Base-by-base conservation (phyloP, 2,329 filamentous ascomycete genomes). In the Penicillium sp. region DNA sequence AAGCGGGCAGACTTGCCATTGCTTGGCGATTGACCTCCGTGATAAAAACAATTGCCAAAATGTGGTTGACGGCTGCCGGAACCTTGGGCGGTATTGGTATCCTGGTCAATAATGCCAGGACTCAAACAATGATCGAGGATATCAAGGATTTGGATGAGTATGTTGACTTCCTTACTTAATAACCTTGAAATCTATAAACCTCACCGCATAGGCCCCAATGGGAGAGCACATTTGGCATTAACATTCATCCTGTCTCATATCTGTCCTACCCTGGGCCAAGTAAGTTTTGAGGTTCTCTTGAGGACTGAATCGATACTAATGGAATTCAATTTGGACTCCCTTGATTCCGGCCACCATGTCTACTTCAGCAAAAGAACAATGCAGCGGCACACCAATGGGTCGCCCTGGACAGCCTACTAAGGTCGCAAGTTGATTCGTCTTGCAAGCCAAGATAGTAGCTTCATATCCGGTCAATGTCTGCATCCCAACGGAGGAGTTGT, bases 181-280 rank as follows among this genome's bases (percentile, higher is more conserved):
- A 24, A 27, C n/a, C 2, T 9, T n/a, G 16, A 41, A 31, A 11
- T 2, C 11, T 31, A 8, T 3, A 2, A 51, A 51, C 19, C 11
- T 31, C 10, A 51, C 10, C 16, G 3, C n/a, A 35, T 57, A 87
- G 85, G 68, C 88, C 91, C 5, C 90, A 95, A 77, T 95, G 90
- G 90, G 66, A 87, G 50, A 80, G 86, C 57, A 93, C 90, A 0
- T 93, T 96, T 77, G 82, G 90, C 74, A 90, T 86, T 46, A 96
- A 95, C 77, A 92, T 95, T 68, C 88, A 93, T 73, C 84, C 89
- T 3, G 88, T 86, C 78, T 95, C 92, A 80, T 93, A 87, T 77
- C 80, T 93, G 35, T 83, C 90, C 2, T 90, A 89, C 13, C 90
- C 90, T 0, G 90, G 91, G 0, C 89, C 90, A 51, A 58, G 79